Evolutionary conservation across 805 yeast species (phyloP), one percentile per base, ranked within the genome.

Genomic region (Cephaloascus albidus): DNA sequence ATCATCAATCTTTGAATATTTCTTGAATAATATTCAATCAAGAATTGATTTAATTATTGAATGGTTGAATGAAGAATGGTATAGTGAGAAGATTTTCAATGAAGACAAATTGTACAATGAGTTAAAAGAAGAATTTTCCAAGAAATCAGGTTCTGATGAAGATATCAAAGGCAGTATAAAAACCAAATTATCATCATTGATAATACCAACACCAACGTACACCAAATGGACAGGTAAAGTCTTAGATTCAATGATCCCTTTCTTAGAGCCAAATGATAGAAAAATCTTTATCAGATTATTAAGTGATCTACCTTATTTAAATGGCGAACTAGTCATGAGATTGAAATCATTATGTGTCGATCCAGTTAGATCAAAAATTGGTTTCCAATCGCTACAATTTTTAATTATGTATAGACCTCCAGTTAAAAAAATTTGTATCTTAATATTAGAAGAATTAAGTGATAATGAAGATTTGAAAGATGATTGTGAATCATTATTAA

Each of bases 41-140:
- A 66, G 90, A 28, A 70, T 89, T 10, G 94, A 85, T 42, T 60
- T 81, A 28, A 78, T 87, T 16, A 78, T 90, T 31, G 88, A 84
- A 45, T 93, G 99, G 99, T 63, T 93, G 40, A 89, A 84, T 51
- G 98, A 93, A 60, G 98, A 93, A 57, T 93, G 96, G 94, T 80
- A 76, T 60, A 66, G 76, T 37, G 85, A 81, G 51, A 61, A 52
- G 41, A 72, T 72, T 3, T 49, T 52, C 37, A 59, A 58, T 42
- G 69, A 65, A 43, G 63, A 47, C 43, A 46, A 43, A 20, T 39
- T 53, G 27, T 42, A 42, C 46, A 54, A 49, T 5, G 49, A 43
- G 20, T 46, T 44, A 28, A 47, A 48, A 36, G 38, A 41, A 28
- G 42, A 49, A 37, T 33, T 39, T 31, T 39, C 48, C 20, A 32